phyloP scores from a whole-genome alignment of 208 protist species.

The Crithidia acanthocephali region DNA sequence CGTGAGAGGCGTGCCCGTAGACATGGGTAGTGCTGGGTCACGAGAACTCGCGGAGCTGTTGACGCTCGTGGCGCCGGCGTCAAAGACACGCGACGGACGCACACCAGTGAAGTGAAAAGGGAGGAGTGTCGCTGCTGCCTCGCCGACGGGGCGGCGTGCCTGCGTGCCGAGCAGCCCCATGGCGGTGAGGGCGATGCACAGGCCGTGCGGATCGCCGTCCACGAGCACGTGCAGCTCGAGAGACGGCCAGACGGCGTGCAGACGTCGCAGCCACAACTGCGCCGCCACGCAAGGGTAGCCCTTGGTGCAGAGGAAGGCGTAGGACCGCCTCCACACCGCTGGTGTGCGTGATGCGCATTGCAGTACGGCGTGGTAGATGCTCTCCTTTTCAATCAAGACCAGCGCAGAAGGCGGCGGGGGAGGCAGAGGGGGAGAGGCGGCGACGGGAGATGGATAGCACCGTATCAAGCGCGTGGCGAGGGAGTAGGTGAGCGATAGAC shows the following conservation, averaged over 20 bases:
- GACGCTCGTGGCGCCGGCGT: background rate
- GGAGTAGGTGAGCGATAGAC: slow-evolving; percentile 23
- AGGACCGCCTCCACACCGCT: background rate
- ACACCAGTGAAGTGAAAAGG: slow-evolving; percentile 31
- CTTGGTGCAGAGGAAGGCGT: slow-evolving; percentile 66
- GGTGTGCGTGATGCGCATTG: background rate
- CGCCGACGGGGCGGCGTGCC: background rate
- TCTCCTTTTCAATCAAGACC: slow-evolving; percentile 86
- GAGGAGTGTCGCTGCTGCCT: background rate
- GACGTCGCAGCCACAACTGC: slow-evolving; percentile 48
- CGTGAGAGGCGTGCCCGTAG: slow-evolving; percentile 2
- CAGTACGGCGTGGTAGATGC: slow-evolving; percentile 50
- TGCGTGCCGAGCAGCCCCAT: slow-evolving; percentile 41
- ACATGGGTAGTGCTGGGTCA: background rate
- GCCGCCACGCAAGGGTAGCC: slow-evolving; percentile 81
- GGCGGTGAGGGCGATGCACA: slow-evolving; percentile 71
- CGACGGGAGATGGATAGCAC: slow-evolving; percentile 13
- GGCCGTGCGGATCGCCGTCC: slow-evolving; percentile 84
- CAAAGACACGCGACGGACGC: slow-evolving; percentile 20
- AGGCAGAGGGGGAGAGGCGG: background rate
- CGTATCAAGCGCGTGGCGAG: slow-evolving; percentile 19
- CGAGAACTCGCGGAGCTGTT: background rate
- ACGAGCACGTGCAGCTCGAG: slow-evolving; percentile 66
- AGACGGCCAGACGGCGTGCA: slow-evolving; percentile 46
- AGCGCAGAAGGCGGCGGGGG: slow-evolving; percentile 26